Conservation (phyloP, 305 asterid species). For the Galium porrigens region DNA sequence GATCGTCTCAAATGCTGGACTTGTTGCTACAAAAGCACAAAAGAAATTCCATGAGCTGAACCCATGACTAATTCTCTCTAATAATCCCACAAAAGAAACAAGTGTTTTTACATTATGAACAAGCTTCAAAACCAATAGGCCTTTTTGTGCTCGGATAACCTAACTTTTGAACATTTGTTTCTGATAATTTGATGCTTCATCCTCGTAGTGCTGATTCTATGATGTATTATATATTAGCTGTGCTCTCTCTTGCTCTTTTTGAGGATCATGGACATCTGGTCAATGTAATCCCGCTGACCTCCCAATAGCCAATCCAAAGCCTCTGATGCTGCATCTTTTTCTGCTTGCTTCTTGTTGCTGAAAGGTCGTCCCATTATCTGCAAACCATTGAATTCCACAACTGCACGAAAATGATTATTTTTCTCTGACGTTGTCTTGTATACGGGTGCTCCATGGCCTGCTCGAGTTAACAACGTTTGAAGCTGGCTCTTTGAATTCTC, state of each 20-base stretch:
- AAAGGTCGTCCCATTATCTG: conserved; percentile 63
- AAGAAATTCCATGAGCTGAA: neutral
- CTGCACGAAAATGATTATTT: conserved; percentile 47
- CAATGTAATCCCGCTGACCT: conserved; percentile 32
- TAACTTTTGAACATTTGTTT: neutral
- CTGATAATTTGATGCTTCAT: neutral
- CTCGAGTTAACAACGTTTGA: conserved; percentile 73
- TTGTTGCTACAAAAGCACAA: neutral
- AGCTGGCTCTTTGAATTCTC: conserved; percentile 83
- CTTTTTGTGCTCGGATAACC: neutral
- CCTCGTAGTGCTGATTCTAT: conserved; percentile 9
- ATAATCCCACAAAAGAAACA: neutral
- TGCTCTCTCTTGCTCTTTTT: conserved; percentile 72
- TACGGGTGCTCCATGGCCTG: conserved; percentile 56
- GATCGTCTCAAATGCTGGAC: neutral
- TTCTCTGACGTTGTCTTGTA: conserved; percentile 53
- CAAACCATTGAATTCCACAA: conserved; percentile 58
- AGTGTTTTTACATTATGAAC: neutral
- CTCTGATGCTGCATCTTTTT: conserved; percentile 82
- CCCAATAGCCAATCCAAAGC: conserved; percentile 78
- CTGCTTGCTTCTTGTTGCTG: conserved; percentile 86
- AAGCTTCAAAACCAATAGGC: neutral
- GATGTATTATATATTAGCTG: conserved; percentile 19
- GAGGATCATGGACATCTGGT: conserved; percentile 51
- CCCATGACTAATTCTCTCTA: neutral